Conservation (phyloP, 345 rosid genomes). For the Lenwebbia sp. region DNA sequence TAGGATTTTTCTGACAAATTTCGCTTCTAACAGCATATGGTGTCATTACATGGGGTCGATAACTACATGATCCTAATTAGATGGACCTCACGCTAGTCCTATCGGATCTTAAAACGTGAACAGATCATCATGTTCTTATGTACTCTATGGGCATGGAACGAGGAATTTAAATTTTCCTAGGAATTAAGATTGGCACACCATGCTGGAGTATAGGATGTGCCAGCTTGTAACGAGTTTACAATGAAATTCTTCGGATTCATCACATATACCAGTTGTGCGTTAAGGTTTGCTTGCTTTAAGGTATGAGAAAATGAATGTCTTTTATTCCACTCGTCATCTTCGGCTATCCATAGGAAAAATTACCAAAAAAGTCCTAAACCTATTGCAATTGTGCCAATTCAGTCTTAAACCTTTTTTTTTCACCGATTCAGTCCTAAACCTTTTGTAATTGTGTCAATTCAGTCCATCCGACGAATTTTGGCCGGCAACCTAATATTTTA, state of each 20-base stretch:
- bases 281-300: not conserved
- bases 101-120: not conserved
- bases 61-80: not conserved
- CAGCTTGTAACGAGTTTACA: not conserved
- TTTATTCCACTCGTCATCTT: too few relatives aligned
- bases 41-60: not conserved
- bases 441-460: not conserved
- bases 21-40: not conserved
- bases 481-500: too few relatives aligned
- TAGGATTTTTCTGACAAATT: too few relatives aligned
- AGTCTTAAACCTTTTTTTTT: not conserved
- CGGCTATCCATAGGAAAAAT: too few relatives aligned
- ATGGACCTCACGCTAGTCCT: not conserved
- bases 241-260: not conserved
- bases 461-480: rapidly evolving
- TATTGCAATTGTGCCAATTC: not conserved
- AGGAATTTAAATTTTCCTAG: not conserved
- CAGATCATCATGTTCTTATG: not conserved
- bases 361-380: too few relatives aligned
- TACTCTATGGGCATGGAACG: not conserved
- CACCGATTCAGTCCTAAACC: too few relatives aligned
- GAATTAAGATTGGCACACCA: not conserved
- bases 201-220: not conserved
- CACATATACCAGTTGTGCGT: not conserved
- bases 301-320: not conserved